Base-by-base conservation (phyloP, 1,284 basidiomycete genomes). In the Boletus albobrunnescens region DNA sequence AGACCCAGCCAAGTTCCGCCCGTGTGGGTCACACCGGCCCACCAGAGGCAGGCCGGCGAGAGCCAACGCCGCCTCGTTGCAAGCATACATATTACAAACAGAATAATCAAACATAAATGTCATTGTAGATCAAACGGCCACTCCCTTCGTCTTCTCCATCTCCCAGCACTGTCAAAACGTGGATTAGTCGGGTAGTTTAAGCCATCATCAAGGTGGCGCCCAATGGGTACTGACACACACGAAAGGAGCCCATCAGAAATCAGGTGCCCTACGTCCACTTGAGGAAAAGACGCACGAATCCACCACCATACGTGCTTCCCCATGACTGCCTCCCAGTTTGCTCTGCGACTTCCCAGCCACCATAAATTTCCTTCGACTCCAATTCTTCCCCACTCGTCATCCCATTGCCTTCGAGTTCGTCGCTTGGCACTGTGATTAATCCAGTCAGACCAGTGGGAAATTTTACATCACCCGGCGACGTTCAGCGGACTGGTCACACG, bases 321-420 rank as follows among this genome's bases (percentile, higher is more conserved):
- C 87, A 94, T 91, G 22, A 84, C 81, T 44, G 78, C 75, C 56
- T 78, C 76, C 87, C 87, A 93, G 54, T 85, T 89, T 32, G 65
- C 67, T 17, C 72, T 61, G 35, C 53, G 52, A 55, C 73, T 77
- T 13, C 83, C 91, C 30, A 84, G 67, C 87, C 88, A 94, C 91
- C 91, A 95, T 4, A 91, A 66, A 63, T 94, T 86, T 0, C 87
- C 91, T 59, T 94, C 90, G 19, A 67, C 76, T 6, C 75, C 74
- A 2, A 85, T 72, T 22, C 70, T 60, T 0, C 92, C 91, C 90
- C 90, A 94, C 54, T 90, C 83, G 6, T 65, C 58, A 56, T 92
- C 81, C 85, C 89, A 93, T 26, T 73, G 64, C 37, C 58, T 64
- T 32, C 53, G 58, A n/a, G 71, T 77, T 26, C 60, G 61, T 32